These are phyloP conservation scores for Trametes maxima DNA, from an alignment of 768 basidiomycete species.

Conservation along the genomic window DNA sequence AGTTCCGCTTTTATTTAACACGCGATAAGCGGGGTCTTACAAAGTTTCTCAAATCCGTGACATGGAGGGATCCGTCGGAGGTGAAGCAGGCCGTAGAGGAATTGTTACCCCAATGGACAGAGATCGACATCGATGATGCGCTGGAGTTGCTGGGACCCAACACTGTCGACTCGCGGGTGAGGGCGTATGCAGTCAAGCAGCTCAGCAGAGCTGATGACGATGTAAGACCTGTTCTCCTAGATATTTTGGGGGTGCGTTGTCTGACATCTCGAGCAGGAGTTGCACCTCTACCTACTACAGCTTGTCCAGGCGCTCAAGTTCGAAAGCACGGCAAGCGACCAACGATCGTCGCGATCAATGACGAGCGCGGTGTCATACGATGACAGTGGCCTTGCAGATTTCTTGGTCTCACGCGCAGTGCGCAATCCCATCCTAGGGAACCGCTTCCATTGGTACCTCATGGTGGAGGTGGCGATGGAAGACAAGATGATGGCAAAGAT, in stretches of 20 bases:
- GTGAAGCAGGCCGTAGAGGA: constrained; percentile 98
- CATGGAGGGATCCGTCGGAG: constrained; percentile 95
- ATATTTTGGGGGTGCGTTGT: not conserved
- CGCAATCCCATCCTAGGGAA: constrained; percentile 86
- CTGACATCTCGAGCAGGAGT: constrained; percentile 61
- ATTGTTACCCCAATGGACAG: constrained; percentile 93
- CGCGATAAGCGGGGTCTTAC: constrained; percentile 92
- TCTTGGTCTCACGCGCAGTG: constrained; percentile 84
- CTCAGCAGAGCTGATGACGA: constrained; percentile 93
- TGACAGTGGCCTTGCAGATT: constrained; percentile 92
- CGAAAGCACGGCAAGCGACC: constrained; percentile 79
- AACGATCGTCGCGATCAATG: constrained; percentile 70
- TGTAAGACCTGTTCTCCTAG: constrained; percentile 47
- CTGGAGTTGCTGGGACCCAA: constrained; percentile 91
- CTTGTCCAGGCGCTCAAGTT: constrained; percentile 98
- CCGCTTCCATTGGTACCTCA: constrained; percentile 94
- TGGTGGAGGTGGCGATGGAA: constrained; percentile 91
- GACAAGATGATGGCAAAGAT: constrained; percentile 88
- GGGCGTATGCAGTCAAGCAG: constrained; percentile 93
- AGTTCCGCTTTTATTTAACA: constrained; percentile 96
- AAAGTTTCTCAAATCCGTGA: constrained; percentile 97
- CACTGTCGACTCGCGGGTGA: constrained; percentile 87
- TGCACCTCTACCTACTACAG: constrained; percentile 90
- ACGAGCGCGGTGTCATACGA: constrained; percentile 82
- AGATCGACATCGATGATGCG: constrained; percentile 96